Conservation (phyloP, 2,329 filamentous ascomycete species). For the Talaromyces sp. region DNA sequence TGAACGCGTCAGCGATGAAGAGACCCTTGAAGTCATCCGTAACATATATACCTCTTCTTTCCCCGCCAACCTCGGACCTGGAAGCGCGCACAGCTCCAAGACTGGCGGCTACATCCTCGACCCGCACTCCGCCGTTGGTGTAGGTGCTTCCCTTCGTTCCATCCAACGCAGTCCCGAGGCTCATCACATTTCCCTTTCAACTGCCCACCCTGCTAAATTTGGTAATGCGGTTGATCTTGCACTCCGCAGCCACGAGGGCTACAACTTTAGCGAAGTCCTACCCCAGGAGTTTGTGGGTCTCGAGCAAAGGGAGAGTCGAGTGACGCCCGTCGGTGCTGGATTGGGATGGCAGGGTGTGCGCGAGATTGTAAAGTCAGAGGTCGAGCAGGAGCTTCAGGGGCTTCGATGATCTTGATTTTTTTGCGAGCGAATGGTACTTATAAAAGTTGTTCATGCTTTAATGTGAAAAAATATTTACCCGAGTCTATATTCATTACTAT, state of each 20-base stretch:
- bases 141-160: constrained; percentile 71
- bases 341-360: constrained; percentile 70
- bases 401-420: neutral
- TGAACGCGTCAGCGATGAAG: constrained; percentile 61
- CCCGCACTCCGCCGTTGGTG: constrained; percentile 85
- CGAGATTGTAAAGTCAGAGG: constrained; percentile 69
- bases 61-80: constrained; percentile 39
- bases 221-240: constrained; percentile 77
- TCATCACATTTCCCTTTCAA: constrained; percentile 79
- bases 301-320: constrained; percentile 68
- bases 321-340: constrained; percentile 64
- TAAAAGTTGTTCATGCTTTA: neutral
- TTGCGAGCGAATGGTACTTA: no score
- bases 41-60: constrained; percentile 55
- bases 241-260: constrained; percentile 65
- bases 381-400: constrained; percentile 40
- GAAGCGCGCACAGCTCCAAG: constrained; percentile 35
- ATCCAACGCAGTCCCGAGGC: constrained; percentile 50
- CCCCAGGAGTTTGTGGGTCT: constrained; percentile 79
- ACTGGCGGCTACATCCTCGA: constrained; percentile 76
- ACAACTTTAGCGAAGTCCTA: constrained; percentile 70
- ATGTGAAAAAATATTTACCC: neutral
- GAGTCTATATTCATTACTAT: neutral
- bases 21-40: constrained; percentile 67
- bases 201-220: constrained; percentile 95